phyloP scores from a whole-genome alignment of 2,329 filamentous ascomycete genomes.

The Fusarium graminum region DNA sequence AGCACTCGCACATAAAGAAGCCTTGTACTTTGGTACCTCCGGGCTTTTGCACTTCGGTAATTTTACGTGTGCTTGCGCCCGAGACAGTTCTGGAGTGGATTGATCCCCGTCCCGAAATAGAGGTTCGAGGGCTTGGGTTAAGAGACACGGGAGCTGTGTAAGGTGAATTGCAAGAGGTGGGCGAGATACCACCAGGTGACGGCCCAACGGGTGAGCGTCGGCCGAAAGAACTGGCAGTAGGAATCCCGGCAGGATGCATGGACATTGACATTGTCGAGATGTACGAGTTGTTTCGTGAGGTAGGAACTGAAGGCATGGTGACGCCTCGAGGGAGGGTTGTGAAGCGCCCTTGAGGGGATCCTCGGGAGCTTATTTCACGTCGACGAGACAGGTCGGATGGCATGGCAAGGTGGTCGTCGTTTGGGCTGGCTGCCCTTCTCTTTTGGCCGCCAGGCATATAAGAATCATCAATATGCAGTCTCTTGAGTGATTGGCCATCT shows the following conservation, averaged over 20 bases:
- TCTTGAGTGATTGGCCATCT: conserved; percentile 64
- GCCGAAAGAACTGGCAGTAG: conserved; percentile 60
- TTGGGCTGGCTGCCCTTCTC: conserved; percentile 68
- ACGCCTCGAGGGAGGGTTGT: conserved; percentile 60
- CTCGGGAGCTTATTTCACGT: conserved; percentile 62
- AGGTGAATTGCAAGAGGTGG: conserved; percentile 63
- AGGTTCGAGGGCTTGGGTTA: conserved; percentile 63
- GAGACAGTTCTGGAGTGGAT: conserved; percentile 62
- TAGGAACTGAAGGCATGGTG: conserved; percentile 59
- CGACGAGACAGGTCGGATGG: conserved; percentile 62
- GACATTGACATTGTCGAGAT: conserved; percentile 61
- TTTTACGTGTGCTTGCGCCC: conserved; percentile 64
- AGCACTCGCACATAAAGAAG: conserved; percentile 45
- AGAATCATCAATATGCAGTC: conserved; percentile 63
- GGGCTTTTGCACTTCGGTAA: conserved; percentile 64
- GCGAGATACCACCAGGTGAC: conserved; percentile 65
- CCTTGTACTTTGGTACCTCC: conserved; percentile 66
- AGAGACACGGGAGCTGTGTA: conserved; percentile 64
- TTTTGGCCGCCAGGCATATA: conserved; percentile 62
- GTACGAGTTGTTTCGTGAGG: conserved; percentile 62
- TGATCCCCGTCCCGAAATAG: conserved; percentile 57
- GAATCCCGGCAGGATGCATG: conserved; percentile 55
- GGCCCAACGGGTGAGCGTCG: conserved; percentile 61
- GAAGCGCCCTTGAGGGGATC: conserved; percentile 66
- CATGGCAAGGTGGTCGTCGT: conserved; percentile 59